A percentile compares a stretch with the other conserved stretches of the same genome.
phyloP scores from a whole-genome alignment of 129 eudicot species.

The Scalesia atractyloides region DNA sequence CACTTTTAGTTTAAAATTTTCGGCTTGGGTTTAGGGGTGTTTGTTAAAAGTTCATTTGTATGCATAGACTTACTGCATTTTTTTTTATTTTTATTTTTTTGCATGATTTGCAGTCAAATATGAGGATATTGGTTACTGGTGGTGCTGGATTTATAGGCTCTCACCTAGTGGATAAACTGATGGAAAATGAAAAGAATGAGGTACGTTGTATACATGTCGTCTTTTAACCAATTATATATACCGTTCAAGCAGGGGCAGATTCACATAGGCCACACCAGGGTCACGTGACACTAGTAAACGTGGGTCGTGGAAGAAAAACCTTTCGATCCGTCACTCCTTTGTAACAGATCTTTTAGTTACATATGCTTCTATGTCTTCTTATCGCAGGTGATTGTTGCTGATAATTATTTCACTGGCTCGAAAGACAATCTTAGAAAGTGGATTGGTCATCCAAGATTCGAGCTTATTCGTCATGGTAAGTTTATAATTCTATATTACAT shows the following conservation, averaged over 20 bases:
- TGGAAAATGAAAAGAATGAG: slow-evolving; percentile 95
- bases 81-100: neutral
- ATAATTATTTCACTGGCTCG: slow-evolving; percentile 91
- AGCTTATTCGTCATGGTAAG: slow-evolving; percentile 89
- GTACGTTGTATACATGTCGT: slow-evolving; percentile 27
- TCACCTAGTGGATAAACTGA: slow-evolving; percentile 83
- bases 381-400: slow-evolving; percentile 76
- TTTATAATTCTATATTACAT: slow-evolving; percentile 26
- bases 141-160: slow-evolving; percentile 99
- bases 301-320: no score
- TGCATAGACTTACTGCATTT: slow-evolving; percentile 1
- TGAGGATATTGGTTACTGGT: slow-evolving; percentile 92
- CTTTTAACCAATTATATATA: neutral
- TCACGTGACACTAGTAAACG: neutral
- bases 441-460: slow-evolving; percentile 97
- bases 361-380: neutral
- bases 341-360: neutral
- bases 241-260: neutral
- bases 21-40: neutral
- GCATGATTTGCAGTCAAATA: slow-evolving; percentile 63
- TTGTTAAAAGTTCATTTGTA: neutral
- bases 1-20: neutral
- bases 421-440: slow-evolving; percentile 84
- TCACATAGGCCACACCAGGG: neutral
- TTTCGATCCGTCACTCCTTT: neutral